phyloP scores from a whole-genome alignment of 352 stramenopile species.

The Thalassiosira exigua region DNA sequence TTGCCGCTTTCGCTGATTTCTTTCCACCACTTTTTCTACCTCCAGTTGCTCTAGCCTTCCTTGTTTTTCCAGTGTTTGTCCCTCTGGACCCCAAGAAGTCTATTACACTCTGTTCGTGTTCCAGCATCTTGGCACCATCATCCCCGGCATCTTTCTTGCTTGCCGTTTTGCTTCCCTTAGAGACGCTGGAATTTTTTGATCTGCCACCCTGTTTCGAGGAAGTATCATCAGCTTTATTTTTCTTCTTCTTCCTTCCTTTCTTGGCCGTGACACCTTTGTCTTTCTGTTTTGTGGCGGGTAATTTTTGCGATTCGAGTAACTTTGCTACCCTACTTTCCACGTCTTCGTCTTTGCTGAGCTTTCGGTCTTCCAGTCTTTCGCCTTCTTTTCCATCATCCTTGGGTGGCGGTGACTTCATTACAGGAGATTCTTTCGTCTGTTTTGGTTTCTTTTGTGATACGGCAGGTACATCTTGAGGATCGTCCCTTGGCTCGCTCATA shows the following conservation, averaged over 20 bases:
- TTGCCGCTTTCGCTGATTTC: constrained; percentile 12
- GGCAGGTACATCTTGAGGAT: not conserved
- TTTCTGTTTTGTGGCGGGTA: constrained; percentile 12
- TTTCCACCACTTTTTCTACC: constrained; percentile 19
- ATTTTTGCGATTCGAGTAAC: constrained; percentile 24
- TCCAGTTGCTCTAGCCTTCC: constrained; percentile 3
- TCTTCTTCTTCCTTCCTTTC: not conserved
- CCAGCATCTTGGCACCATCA: constrained; percentile 1
- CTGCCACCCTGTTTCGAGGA: constrained; percentile 2
- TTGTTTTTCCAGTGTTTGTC: constrained; percentile 5
- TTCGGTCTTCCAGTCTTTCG: too few relatives aligned
- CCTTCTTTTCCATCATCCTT: too few relatives aligned
- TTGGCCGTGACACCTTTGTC: constrained; percentile 4
- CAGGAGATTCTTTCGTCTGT: not conserved
- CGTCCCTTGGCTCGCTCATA: constrained; percentile 7
- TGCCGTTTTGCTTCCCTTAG: constrained; percentile 18
- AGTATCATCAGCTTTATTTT: constrained; percentile 1
- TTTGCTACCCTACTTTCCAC: constrained; percentile 18
- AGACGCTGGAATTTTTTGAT: not conserved
- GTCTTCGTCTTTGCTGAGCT: not conserved
- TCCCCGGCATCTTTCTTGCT: constrained; percentile 5
- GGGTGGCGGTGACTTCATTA: too few relatives aligned
- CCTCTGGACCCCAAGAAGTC: constrained; percentile 5
- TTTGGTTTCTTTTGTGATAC: not conserved
- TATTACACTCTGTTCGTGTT: constrained; percentile 23